Evolutionary conservation across 1,284 basidiomycete species (phyloP).

Genomic region (Pascua sp.): DNA sequence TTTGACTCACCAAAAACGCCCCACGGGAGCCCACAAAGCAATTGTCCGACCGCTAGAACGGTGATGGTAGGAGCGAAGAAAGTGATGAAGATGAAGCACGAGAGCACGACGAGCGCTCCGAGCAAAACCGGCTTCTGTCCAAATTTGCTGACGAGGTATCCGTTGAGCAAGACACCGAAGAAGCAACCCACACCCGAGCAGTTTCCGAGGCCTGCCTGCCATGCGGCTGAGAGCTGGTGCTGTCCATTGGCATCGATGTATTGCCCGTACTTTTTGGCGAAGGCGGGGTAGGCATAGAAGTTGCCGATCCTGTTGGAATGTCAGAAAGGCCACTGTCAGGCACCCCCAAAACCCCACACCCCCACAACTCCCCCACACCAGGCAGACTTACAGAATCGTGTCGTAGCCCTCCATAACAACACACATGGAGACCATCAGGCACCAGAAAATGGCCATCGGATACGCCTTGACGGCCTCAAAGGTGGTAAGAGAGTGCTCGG

Average conservation of each 20-base stretch:
- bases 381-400: not conserved
- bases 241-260: not conserved
- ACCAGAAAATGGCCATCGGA: conserved; percentile 1
- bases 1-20: conserved; percentile 38
- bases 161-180: no score
- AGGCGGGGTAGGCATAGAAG: not conserved
- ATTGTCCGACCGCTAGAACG: conserved; percentile 38
- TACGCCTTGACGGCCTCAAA: not conserved
- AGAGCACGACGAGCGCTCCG: no score
- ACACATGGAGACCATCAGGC: not conserved
- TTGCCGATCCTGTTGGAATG: not conserved
- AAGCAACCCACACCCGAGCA: no score
- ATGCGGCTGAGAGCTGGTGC: not conserved
- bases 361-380: not conserved
- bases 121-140: no score
- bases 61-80: conserved; percentile 28
- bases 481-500: no score
- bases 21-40: conserved; percentile 46
- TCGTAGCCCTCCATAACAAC: conserved; percentile 6
- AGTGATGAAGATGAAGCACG: no score
- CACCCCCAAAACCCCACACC: no score
- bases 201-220: not conserved
- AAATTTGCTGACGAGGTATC: no score
- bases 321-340: no score
- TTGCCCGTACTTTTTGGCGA: not conserved